A percentile compares a stretch with the other conserved stretches of the same genome.
Conservation (phyloP, 345 rosid genomes). For the Hibiscus syriacus region DNA sequence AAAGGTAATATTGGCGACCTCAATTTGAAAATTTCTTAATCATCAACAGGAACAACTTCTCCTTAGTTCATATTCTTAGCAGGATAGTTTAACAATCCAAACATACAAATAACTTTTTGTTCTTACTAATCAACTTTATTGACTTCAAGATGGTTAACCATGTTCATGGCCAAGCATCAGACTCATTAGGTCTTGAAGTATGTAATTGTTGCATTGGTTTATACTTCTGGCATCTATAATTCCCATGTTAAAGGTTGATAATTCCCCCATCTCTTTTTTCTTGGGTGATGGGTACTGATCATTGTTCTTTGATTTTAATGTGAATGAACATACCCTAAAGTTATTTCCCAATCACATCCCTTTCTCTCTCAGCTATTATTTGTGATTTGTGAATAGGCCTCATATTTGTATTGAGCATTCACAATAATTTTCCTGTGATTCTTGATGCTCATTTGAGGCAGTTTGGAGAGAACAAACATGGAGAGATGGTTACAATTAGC, state of each 20-base stretch:
- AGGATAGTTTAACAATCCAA: neutral
- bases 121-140: neutral
- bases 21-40: neutral
- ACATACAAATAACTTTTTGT: neutral
- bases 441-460: neutral
- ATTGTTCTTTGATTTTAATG: neutral
- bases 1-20: slow-evolving; percentile 50
- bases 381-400: neutral
- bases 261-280: too few relatives aligned
- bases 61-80: neutral
- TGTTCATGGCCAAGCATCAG: neutral
- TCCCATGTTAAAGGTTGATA: too few relatives aligned
- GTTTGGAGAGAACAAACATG: neutral
- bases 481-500: neutral
- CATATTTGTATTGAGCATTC: neutral
- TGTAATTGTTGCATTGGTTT: neutral
- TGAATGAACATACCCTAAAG: neutral
- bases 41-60: neutral
- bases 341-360: neutral
- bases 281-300: neutral
- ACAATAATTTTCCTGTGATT: neutral
- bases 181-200: neutral
- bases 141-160: neutral
- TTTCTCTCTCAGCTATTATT: neutral
- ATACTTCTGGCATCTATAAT: too few relatives aligned